Evolutionary conservation across 2,329 filamentous ascomycete species (phyloP), one percentile per base, ranked within the genome.

Genomic region (Cryphonectria radicalis): DNA sequence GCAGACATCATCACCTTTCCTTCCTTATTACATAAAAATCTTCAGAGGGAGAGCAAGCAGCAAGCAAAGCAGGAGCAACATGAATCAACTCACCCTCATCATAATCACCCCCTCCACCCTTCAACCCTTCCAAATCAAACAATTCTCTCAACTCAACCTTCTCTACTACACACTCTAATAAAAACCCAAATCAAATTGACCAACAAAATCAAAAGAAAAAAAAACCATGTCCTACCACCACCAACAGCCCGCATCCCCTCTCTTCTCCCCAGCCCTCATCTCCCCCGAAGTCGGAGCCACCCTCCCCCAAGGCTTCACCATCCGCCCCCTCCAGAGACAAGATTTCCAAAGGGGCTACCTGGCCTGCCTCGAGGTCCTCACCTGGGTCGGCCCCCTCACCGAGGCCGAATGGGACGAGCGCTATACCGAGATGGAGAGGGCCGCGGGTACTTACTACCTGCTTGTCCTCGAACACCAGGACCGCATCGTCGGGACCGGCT

Each of bases 271-370:
- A 11, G 82, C 85, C 53, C 87, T 94, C 73, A 90, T 95, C 79
- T 90, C 91, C 22, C 84, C 88, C 22, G 84, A 87, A 53, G 87
- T 93, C 73, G 80, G 84, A 68, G 80, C 87, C 46, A 83, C 85
- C 40, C 86, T 95, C 0, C 92, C 93, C 37, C 81, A 88, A 74
- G 88, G 88, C 75, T 95, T 94, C 84, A 87, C 83, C 2, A 88
- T 94, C 77, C 91, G 93, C 22, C 90, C 93, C 0, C 82, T 95
- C 42, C 85, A 89, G 76, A 88, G 88, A 75, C 83, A 82, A 70
- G 93, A 96, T 81, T 94, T 91, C 81, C 81, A 83, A 62, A 86
- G 85, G 63, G 92, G 92, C 70, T 94, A 94, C 80, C 86, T 95
- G 66, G 91, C 93, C 75, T 92, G 93, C 25, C 84, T 96, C 72